Percentiles rank a stretch among this genome's conserved stretches.
Conservation (phyloP, 768 basidiomycete genomes). For the Crucibulum laeve region DNA sequence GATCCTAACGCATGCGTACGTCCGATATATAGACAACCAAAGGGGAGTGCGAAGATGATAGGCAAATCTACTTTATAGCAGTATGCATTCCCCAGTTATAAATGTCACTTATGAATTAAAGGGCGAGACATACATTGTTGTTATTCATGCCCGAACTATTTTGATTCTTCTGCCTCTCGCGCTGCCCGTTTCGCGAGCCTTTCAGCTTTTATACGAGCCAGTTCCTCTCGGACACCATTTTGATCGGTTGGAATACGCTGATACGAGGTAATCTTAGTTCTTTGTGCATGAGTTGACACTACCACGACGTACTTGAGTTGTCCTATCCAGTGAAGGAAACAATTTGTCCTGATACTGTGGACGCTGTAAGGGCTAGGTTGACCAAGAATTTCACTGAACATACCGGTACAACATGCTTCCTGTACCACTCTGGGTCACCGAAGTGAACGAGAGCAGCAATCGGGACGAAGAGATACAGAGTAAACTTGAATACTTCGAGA, state of each 20-base stretch:
- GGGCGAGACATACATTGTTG: not conserved
- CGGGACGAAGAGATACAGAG: slow-evolving; percentile 81
- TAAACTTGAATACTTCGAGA: slow-evolving; percentile 89
- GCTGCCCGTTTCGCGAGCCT: slow-evolving; percentile 43
- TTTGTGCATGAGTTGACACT: too few relatives aligned
- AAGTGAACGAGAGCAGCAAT: slow-evolving; percentile 78
- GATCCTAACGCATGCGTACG: not conserved
- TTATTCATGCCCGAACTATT: not conserved
- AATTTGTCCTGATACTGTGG: slow-evolving; percentile 69
- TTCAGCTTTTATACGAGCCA: slow-evolving; percentile 68
- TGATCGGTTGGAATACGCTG: slow-evolving; percentile 68
- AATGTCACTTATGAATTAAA: too few relatives aligned
- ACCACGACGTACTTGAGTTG: slow-evolving; percentile 38
- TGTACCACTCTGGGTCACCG: slow-evolving; percentile 87
- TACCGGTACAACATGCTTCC: slow-evolving; percentile 72
- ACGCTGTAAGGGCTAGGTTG: not conserved
- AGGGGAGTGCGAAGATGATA: too few relatives aligned
- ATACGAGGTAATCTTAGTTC: too few relatives aligned
- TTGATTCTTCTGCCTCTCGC: slow-evolving; percentile 18
- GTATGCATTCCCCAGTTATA: too few relatives aligned
- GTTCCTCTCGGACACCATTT: slow-evolving; percentile 58
- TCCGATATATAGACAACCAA: not conserved
- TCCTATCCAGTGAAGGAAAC: slow-evolving; percentile 60
- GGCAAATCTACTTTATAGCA: too few relatives aligned
- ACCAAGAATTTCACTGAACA: slow-evolving; percentile 7